Evolutionary conservation across 1,284 basidiomycete species (phyloP), one percentile per base, ranked within the genome.

Genomic region (Erythrobasidium hasegawianum): DNA sequence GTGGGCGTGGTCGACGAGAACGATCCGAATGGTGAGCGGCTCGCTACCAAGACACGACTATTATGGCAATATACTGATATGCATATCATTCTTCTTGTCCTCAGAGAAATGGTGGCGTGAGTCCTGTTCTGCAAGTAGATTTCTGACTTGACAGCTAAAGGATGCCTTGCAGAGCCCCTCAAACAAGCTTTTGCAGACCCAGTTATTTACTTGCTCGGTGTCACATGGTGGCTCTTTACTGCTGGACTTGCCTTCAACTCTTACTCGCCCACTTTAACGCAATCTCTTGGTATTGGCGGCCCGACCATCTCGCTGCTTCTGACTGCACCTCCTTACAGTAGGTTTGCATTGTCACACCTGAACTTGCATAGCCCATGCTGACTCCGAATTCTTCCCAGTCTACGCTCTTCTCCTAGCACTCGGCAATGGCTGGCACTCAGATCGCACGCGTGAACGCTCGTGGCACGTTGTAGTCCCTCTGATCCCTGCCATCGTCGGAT

Each of bases 401-500:
- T 53, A 29, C 20, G 50, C 50, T 7, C 26, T 53, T 26, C 5
- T 53, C 8, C 16, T 53, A 8, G 18, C 50, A 7, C 18, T 53
- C 9, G 20, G 14, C 20, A 60, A 41, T 33, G 55, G 14, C 45
- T 60, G 64, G 40, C 53, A 50, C 26, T 64, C 64, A 2, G 69
- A 70, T 57, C 29, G 78, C 56, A 83, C 83, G 2, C 70, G 69
- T 0, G 76, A 77, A 61, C 70, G 76, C n/a, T 74, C 72, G 53
- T 75, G 77, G 59, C 88, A 88, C 1, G 86, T 95, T 70, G 79
- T 87, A 39, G 93, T 90, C 89, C 82, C 88, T 11, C 89, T 92
- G 76, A 81, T 82, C 68, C 88, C 87, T 7, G 82, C 24, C 9
- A 45, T 41, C 10, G 26, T 60, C 27, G 58, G 58, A 18, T 41